These are phyloP conservation scores for Lanmaoa rubissima DNA, from an alignment of 768 basidiomycete species.

Conservation along the genomic window DNA sequence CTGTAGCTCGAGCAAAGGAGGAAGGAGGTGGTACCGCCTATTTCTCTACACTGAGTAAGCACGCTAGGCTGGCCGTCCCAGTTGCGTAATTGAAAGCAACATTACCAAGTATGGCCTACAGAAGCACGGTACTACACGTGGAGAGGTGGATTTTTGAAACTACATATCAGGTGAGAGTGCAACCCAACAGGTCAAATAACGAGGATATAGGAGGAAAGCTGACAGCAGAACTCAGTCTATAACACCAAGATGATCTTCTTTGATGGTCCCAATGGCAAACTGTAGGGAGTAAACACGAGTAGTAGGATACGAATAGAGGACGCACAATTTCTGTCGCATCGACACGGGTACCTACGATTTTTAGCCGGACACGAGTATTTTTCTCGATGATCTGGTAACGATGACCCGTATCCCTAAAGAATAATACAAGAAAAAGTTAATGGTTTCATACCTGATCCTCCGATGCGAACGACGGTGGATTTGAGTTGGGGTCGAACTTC, in stretches of 20 bases:
- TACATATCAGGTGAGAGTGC: conserved; percentile 4
- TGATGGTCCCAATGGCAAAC: conserved; percentile 98
- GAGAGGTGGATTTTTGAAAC: not conserved
- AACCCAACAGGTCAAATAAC: not conserved
- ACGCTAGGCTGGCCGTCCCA: not conserved
- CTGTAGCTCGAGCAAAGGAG: not conserved
- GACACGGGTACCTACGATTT: conserved; percentile 97
- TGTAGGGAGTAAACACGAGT: conserved; percentile 29
- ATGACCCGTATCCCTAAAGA: not conserved
- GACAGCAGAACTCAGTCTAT: conserved; percentile 56
- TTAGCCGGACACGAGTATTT: conserved; percentile 87
- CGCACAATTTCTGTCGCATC: conserved; percentile 97
- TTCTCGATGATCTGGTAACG: conserved; percentile 79
- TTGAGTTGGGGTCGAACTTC: conserved; percentile 92
- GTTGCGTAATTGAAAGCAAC: not conserved
- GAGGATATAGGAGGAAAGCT: not conserved
- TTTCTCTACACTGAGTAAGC: not conserved
- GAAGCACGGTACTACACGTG: not conserved
- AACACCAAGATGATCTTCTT: conserved; percentile 96
- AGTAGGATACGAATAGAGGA: conserved; percentile 12
- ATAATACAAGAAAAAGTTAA: not conserved
- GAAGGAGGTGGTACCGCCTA: not conserved
- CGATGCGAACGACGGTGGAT: conserved; percentile 94
- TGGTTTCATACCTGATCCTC: conserved; percentile 68
- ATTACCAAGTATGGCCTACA: not conserved